These are phyloP conservation scores for Penicillium psychrosexuale DNA, from an alignment of 2,329 filamentous ascomycete genomes.

Conservation along the genomic window DNA sequence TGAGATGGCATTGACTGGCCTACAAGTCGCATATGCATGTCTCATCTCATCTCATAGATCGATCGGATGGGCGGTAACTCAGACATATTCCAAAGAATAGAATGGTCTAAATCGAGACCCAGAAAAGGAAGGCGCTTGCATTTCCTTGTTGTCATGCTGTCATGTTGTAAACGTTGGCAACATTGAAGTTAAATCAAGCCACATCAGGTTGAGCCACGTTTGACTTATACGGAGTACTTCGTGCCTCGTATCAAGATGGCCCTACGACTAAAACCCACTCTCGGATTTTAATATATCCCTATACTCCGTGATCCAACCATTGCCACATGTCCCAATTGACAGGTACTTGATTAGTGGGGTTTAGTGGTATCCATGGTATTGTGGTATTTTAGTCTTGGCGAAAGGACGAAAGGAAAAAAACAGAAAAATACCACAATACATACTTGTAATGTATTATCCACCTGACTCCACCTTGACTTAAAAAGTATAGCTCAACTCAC, in stretches of 20 bases:
- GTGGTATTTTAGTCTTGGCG: background rate
- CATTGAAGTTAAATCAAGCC: background rate
- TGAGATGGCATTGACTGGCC: background rate
- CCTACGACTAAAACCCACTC: background rate
- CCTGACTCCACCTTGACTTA: background rate
- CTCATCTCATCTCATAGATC: slow-evolving; percentile 5
- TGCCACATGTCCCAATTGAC: background rate
- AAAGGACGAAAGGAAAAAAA: background rate
- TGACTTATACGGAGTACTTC: background rate
- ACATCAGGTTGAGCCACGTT: background rate
- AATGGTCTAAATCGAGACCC: background rate
- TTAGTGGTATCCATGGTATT: background rate
- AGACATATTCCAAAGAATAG: background rate
- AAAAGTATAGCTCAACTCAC: background rate
- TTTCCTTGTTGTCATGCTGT: background rate
- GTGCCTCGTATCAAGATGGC: background rate
- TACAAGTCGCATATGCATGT: background rate
- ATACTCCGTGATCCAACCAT: background rate
- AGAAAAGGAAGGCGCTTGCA: background rate
- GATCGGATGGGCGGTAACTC: slow-evolving; percentile 5
- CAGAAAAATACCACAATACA: slow-evolving; percentile 1
- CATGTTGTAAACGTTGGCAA: background rate
- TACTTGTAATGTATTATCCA: background rate
- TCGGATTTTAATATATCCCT: background rate
- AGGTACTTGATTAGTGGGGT: background rate